Evolutionary conservation across 306 rosid species (phyloP).

Genomic region (Urtica urens): DNA sequence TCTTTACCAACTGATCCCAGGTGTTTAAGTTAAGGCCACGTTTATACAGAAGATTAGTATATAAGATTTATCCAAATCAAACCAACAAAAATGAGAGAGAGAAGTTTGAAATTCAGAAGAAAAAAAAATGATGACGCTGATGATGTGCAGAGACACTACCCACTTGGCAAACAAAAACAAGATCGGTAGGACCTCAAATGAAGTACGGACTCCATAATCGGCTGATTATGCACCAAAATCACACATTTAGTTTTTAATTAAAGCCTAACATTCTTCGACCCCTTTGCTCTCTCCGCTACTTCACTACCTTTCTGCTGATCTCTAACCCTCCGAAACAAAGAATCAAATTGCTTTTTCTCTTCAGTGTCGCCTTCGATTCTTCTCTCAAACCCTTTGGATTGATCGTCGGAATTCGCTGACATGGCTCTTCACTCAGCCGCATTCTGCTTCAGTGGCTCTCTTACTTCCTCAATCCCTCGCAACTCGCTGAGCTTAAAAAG

Average conservation of each 20-base stretch:
- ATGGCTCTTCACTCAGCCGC: conserved; percentile 65
- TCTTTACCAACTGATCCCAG: too few relatives aligned
- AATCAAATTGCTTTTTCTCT: not conserved
- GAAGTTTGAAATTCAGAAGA: too few relatives aligned
- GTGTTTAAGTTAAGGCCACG: too few relatives aligned
- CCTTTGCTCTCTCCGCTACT: conserved; percentile 4
- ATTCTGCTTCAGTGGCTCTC: conserved; percentile 28
- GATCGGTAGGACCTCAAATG: not conserved
- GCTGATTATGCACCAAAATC: too few relatives aligned
- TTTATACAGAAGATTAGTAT: too few relatives aligned
- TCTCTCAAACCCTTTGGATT: not conserved
- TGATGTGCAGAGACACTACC: too few relatives aligned
- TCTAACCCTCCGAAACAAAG: not conserved
- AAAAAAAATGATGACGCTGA: too few relatives aligned
- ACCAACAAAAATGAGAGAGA: too few relatives aligned
- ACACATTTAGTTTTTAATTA: too few relatives aligned
- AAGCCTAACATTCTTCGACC: not conserved
- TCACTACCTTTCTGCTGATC: not conserved
- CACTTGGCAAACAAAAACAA: not conserved
- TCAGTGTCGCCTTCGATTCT: not conserved
- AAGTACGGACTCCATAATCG: too few relatives aligned
- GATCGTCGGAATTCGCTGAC: not conserved
- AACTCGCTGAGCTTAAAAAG: conserved; percentile 32
- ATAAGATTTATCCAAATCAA: too few relatives aligned
- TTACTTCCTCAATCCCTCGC: conserved; percentile 17